Base-by-base conservation (phyloP, 495 filamentous ascomycete genomes). In the Peziza echinospora region DNA sequence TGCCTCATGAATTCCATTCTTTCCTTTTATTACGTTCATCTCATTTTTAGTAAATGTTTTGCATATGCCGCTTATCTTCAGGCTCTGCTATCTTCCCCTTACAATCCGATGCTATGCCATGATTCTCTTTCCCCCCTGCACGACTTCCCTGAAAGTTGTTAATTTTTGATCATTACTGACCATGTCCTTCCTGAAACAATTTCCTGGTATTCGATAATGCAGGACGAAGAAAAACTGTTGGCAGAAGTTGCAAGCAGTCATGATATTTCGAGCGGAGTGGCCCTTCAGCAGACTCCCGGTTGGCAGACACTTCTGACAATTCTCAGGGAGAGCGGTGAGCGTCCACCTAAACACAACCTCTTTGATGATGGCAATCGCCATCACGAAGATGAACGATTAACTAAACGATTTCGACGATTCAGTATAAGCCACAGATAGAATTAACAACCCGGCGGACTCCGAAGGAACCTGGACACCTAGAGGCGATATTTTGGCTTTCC, bases 351-450 rank as follows among this genome's bases (percentile, higher is more conserved):
- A 56, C 56, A 46, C 50, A 50, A 58, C 54, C 57, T 58, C 40
- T n/a, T 48, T 47, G 26, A 44, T 28, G 51, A 56, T 51, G 49
- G 49, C 45, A 54, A 55, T 54, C 52, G 45, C 47, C 49, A 60
- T 49, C 63, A 59, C 49, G 67, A 66, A 60, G 64, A 66, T 64
- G 81, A 82, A 72, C 77, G 77, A 59, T 80, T 93, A 83, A 77
- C 86, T 93, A 94, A 94, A 78, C 79, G 83, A 72, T 80, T 94
- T 71, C 85, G 86, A 79, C 81, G 82, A 73, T 76, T 92, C 84
- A 93, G 83, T 75, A 71, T 94, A 96, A 94, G 89, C 91, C 87
- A n/a, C n/a, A n/a, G n/a, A n/a, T n/a, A n/a, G n/a, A n/a, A n/a
- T n/a, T n/a, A n/a, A n/a, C n/a, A n/a, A n/a, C n/a, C n/a, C n/a